Percentiles rank a stretch among this genome's conserved stretches.
Evolutionary conservation across 2,329 filamentous ascomycete species (phyloP).

Genomic region (Aspergillus spinulosporus): DNA sequence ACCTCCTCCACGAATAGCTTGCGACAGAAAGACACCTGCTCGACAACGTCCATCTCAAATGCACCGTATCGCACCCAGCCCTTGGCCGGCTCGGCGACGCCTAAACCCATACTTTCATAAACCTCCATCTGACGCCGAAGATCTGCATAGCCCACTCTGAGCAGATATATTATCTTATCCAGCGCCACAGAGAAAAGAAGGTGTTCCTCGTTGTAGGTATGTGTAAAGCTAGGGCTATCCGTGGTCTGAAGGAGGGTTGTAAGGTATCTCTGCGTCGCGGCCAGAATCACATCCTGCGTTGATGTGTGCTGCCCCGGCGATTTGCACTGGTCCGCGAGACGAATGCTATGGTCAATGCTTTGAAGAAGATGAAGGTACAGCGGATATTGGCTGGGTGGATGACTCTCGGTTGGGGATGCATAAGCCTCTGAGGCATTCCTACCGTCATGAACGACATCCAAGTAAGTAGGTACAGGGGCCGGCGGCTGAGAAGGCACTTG

Average conservation of each 20-base stretch:
- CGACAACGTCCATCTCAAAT: constrained; percentile 17
- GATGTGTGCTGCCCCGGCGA: not conserved
- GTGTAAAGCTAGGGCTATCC: constrained; percentile 5
- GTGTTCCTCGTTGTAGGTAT: constrained; percentile 14
- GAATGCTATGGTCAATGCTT: constrained; percentile 17
- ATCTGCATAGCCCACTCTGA: constrained; percentile 15
- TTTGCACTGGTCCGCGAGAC: constrained; percentile 1
- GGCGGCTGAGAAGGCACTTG: not conserved
- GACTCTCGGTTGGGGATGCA: not conserved
- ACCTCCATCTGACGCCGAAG: constrained; percentile 11
- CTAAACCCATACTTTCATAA: not conserved
- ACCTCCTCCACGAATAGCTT: constrained; percentile 16
- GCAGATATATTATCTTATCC: constrained; percentile 16
- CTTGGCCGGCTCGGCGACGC: not conserved
- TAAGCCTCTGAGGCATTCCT: not conserved
- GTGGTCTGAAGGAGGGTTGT: constrained; percentile 14
- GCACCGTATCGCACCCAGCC: constrained; percentile 15
- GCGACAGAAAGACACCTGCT: constrained; percentile 16
- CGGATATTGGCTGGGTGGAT: constrained; percentile 1
- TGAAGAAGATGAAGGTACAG: constrained; percentile 15
- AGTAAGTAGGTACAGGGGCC: not conserved
- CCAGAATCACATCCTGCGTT: constrained; percentile 15
- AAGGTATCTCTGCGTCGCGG: constrained; percentile 16
- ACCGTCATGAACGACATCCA: not conserved
- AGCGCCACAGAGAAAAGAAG: constrained; percentile 19